Percentiles rank a stretch among this genome's conserved stretches.
These are phyloP conservation scores for Sporobolomyces pararoseus DNA, from an alignment of 768 basidiomycete species.

Conservation along the genomic window DNA sequence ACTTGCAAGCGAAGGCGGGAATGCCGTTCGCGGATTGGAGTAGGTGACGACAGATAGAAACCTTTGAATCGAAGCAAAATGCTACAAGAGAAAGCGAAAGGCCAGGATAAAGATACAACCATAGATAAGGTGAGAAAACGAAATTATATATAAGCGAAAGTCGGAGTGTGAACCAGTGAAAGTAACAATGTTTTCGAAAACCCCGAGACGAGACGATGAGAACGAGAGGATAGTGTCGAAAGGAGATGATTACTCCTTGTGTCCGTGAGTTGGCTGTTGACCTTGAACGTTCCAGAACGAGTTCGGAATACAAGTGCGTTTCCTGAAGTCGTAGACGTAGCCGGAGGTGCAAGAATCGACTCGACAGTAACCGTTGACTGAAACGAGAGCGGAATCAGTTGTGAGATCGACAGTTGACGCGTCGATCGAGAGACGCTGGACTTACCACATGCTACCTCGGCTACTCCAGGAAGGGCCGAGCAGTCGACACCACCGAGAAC, in stretches of 20 bases:
- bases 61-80: not conserved
- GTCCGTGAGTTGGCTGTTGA: not conserved
- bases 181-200: not conserved
- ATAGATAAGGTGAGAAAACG: not conserved
- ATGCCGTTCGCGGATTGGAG: not conserved
- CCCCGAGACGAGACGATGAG: not conserved
- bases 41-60: too few relatives aligned
- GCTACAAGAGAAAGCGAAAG: not conserved
- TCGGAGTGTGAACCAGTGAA: not conserved
- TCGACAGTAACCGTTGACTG: slow-evolving; percentile 12
- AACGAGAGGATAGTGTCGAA: too few relatives aligned
- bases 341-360: not conserved
- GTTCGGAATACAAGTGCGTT: not conserved
- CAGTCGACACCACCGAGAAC: slow-evolving; percentile 15
- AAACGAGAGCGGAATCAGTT: not conserved
- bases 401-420: not conserved
- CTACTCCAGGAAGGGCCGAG: not conserved
- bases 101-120: too few relatives aligned
- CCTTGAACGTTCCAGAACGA: not conserved
- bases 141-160: not conserved
- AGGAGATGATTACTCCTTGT: not conserved
- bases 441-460: slow-evolving; percentile 1
- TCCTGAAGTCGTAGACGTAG: slow-evolving; percentile 10
- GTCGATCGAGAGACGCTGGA: not conserved
- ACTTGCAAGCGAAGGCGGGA: not conserved